Evolutionary conservation across 2,329 filamentous ascomycete genomes (phyloP), one percentile per base, ranked within the genome.

Genomic region (Clarireedia sp.): DNA sequence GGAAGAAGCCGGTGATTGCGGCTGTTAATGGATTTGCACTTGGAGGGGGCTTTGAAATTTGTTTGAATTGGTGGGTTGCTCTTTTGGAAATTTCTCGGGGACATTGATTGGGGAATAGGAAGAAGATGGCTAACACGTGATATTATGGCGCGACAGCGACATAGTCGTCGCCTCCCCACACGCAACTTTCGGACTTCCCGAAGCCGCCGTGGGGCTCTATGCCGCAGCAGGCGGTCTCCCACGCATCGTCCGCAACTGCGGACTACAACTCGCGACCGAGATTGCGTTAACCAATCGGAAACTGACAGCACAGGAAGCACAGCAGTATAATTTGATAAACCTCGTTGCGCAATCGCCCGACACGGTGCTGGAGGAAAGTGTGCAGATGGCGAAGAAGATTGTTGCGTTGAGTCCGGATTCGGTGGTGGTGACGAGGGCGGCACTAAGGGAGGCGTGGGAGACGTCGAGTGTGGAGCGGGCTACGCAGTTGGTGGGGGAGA

Each of bases 1-100:
- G 86, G 47, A 82, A 80, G 69, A 92, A 92, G 66, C 88, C 88
- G 5, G 76, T 92, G 57, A 78, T 92, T 41, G 86, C 84, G 0
- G 88, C 87, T 1, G 85, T 91, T n/a, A 89, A 90, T 66, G 88
- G 88, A 2, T 74, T 86, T 38, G 87, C 85, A 45, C 76, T 88
- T 29, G 88, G 88, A 48, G 88, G 88, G 47, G 88, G 87, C 1
- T 85, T 88, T 71, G 88, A 92, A 73, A 89, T 90, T 23, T 63
- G 62, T 57, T 59, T 67, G 52, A 89, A 90, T 70, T 81, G 64
- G 63, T 66, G 54, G 36, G 56, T 46, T n/a, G 24, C 14, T 12
- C 44, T 26, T 44, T 29, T 5, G 9, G 43, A 23, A 9, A 3
- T 9, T 19, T 6, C 21, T 33, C 8, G 5, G 24, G 24, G 24